Percentiles rank a stretch among this genome's conserved stretches.
phyloP scores from a whole-genome alignment of 495 filamentous ascomycete species.

The Neurospora hispaniola region DNA sequence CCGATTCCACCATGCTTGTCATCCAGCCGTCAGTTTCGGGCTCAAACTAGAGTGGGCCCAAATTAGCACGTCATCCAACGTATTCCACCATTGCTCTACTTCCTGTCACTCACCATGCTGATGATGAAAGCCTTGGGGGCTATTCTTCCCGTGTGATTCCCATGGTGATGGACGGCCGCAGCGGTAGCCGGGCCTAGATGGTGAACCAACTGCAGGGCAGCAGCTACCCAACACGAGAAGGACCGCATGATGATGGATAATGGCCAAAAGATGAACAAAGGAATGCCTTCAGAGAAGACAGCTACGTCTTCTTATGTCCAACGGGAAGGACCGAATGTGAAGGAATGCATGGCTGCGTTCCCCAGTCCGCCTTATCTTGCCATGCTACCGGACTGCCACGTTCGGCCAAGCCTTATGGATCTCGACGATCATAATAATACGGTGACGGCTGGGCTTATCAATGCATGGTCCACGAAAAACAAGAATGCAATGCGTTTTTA shows the following conservation, averaged over 20 bases:
- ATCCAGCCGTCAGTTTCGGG: constrained; percentile 63
- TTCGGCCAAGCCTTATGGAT: background rate
- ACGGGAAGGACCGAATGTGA: background rate
- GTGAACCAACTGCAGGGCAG: background rate
- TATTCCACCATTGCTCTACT: background rate
- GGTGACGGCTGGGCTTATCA: background rate
- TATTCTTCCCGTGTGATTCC: constrained; percentile 23
- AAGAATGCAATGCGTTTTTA: background rate
- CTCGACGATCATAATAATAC: background rate
- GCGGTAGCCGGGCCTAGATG: background rate
- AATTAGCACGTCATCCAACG: background rate
- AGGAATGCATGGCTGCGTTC: background rate
- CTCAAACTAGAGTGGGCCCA: constrained; percentile 39
- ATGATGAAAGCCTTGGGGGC: constrained; percentile 61
- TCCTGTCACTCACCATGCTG: constrained; percentile 44
- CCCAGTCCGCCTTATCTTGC: background rate
- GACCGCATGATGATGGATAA: background rate
- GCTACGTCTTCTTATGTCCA: background rate
- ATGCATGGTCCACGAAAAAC: background rate
- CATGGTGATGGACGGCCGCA: background rate
- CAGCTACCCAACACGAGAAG: background rate
- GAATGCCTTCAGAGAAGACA: background rate
- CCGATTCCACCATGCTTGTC: constrained; percentile 36
- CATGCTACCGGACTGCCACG: background rate
- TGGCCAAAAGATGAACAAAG: background rate